Conservation (phyloP, 306 rosid species). For the Cicer chorassanicum region DNA sequence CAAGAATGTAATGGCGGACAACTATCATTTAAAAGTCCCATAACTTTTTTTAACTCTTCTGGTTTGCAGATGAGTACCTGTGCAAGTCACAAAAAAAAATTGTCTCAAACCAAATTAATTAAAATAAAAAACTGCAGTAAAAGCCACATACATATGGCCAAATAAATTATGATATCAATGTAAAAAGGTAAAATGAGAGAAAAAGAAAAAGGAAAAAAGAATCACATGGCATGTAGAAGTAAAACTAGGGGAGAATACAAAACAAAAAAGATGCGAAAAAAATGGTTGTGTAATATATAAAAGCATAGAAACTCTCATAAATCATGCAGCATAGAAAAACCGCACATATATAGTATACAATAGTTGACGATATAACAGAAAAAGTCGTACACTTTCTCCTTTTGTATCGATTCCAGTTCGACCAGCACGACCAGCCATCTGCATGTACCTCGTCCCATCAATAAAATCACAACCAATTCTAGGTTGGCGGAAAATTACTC, state of each 20-base stretch:
- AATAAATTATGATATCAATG: constrained; percentile 30
- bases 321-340: constrained; percentile 21
- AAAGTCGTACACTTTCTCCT: constrained; percentile 87
- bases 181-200: constrained; percentile 22
- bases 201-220: background rate
- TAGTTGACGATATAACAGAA: constrained; percentile 29
- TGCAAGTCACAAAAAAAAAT: background rate
- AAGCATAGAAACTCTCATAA: background rate
- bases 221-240: background rate
- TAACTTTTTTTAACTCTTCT: constrained; percentile 79
- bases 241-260: constrained; percentile 11
- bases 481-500: constrained; percentile 98
- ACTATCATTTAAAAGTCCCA: constrained; percentile 76
- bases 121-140: constrained; percentile 10
- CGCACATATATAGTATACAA: constrained; percentile 12
- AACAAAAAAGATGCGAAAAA: constrained; percentile 5
- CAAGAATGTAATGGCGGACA: constrained; percentile 89
- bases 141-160: constrained; percentile 30
- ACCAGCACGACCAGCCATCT: constrained; percentile 99
- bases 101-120: constrained; percentile 23
- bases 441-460: constrained; percentile 91
- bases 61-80: constrained; percentile 91
- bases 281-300: background rate
- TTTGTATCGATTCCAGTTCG: constrained; percentile 97
- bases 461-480: constrained; percentile 90